Percentiles rank a stretch among this genome's conserved stretches.
Conservation (phyloP, 441 rosid species). For the Francoa sonchifolia region DNA sequence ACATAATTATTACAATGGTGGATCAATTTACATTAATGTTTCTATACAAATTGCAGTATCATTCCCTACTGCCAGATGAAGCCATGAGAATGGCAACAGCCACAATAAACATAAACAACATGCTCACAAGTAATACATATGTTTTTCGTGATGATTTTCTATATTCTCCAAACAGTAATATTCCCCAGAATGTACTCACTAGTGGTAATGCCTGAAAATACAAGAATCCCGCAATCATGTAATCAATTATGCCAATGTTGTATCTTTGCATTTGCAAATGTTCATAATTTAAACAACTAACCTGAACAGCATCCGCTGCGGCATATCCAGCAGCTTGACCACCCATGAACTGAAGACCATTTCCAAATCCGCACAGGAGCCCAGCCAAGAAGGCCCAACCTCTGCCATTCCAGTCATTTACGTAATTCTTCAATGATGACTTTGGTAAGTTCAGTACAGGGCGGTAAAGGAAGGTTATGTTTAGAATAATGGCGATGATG, state of each 20-base stretch:
- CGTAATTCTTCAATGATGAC: slow-evolving; percentile 57
- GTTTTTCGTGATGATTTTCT: slow-evolving; percentile 63
- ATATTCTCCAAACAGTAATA: slow-evolving; percentile 65
- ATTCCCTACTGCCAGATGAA: slow-evolving; percentile 64
- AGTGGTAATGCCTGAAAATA: slow-evolving; percentile 65
- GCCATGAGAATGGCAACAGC: slow-evolving; percentile 77
- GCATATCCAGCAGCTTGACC: slow-evolving; percentile 92
- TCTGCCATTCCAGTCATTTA: slow-evolving; percentile 70
- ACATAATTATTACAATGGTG: too few relatives aligned
- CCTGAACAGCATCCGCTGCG: slow-evolving; percentile 90
- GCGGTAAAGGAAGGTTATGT: slow-evolving; percentile 47
- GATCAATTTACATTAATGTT: too few relatives aligned
- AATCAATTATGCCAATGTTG: background rate
- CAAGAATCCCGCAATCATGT: background rate
- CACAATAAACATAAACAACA: slow-evolving; percentile 58
- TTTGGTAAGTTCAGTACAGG: slow-evolving; percentile 52
- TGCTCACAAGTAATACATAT: slow-evolving; percentile 40
- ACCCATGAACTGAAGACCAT: slow-evolving; percentile 85
- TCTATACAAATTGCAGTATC: too few relatives aligned
- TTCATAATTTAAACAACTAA: too few relatives aligned
- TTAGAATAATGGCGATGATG: slow-evolving; percentile 44
- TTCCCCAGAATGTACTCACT: slow-evolving; percentile 82
- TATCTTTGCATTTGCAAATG: too few relatives aligned
- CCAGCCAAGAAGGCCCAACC: slow-evolving; percentile 86
- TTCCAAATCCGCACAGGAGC: slow-evolving; percentile 65